Conservation (phyloP, 2,329 filamentous ascomycete species). For the Macrophomina phaseolina region DNA sequence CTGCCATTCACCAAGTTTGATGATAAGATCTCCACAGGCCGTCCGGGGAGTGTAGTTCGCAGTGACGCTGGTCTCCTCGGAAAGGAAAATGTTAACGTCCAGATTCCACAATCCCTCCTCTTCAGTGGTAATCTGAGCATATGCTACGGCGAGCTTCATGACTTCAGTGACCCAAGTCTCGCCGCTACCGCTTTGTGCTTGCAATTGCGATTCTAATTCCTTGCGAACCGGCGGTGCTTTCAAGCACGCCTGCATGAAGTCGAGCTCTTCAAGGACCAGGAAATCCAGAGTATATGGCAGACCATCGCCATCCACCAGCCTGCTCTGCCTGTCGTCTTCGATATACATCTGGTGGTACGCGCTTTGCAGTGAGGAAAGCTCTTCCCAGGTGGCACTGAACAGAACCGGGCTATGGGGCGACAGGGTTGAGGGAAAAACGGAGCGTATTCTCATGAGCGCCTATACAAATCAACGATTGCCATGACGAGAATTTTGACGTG, state of each 20-base stretch:
- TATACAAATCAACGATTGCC: constrained; percentile 43
- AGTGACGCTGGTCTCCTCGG: constrained; percentile 92
- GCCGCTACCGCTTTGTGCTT: constrained; percentile 61
- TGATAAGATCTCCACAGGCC: constrained; percentile 87
- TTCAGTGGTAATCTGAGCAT: constrained; percentile 88
- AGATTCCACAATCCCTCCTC: constrained; percentile 97
- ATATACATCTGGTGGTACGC: constrained; percentile 86
- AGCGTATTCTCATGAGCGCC: constrained; percentile 86
- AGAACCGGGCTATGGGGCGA: constrained; percentile 81
- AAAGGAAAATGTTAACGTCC: constrained; percentile 92
- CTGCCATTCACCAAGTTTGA: constrained; percentile 93
- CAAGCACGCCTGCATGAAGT: constrained; percentile 91
- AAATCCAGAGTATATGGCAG: constrained; percentile 96
- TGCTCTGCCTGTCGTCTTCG: constrained; percentile 80
- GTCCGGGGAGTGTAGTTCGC: constrained; percentile 95
- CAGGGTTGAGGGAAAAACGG: constrained; percentile 80
- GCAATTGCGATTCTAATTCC: constrained; percentile 82
- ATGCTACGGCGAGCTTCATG: constrained; percentile 82
- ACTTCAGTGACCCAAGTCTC: constrained; percentile 85
- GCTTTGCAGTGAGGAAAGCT: constrained; percentile 74
- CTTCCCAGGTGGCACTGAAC: constrained; percentile 89
- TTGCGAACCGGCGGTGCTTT: constrained; percentile 86
- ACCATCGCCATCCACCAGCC: constrained; percentile 86
- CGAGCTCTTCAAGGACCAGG: constrained; percentile 89
- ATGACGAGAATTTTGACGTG: neutral